These are phyloP conservation scores for Ettlia oleoabundans DNA, from an alignment of 139 green algal genomes.

Conservation along the genomic window DNA sequence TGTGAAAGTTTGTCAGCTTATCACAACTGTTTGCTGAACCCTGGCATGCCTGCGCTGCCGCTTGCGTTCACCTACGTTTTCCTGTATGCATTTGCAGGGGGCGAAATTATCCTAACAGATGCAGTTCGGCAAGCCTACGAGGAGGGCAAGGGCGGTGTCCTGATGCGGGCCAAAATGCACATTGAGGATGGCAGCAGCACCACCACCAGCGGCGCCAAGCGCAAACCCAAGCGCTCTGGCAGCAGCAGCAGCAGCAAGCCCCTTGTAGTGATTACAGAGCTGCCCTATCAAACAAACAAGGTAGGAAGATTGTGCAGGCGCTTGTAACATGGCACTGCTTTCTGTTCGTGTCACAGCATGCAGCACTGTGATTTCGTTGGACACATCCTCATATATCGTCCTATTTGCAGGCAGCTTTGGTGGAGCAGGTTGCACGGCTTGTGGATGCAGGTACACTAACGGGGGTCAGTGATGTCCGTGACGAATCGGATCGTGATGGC, in stretches of 20 bases:
- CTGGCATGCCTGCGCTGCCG: neutral
- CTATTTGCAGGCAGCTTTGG: conserved; percentile 71
- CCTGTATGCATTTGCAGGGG: conserved; percentile 57
- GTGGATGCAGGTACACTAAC: conserved; percentile 76
- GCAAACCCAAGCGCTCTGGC: neutral
- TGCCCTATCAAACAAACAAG: conserved; percentile 96
- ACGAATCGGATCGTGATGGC: conserved; percentile 93
- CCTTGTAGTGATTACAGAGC: conserved; percentile 87
- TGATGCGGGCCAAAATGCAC: conserved; percentile 69
- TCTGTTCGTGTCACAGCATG: no score
- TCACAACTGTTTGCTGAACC: no score
- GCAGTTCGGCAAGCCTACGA: conserved; percentile 70
- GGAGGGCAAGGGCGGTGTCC: conserved; percentile 75
- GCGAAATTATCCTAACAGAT: conserved; percentile 62
- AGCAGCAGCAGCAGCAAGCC: conserved; percentile 32
- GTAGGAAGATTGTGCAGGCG: conserved; percentile 29
- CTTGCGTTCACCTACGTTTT: no score
- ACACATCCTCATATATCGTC: no score
- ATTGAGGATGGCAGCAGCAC: conserved; percentile 70
- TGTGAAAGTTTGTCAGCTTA: no score
- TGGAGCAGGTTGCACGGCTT: conserved; percentile 83
- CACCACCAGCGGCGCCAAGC: conserved; percentile 19
- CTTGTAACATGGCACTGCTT: neutral
- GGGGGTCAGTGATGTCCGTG: conserved; percentile 88
- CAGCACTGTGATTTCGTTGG: no score